Evolutionary conservation across 768 basidiomycete species (phyloP).

Genomic region (Tulasnella sp.): DNA sequence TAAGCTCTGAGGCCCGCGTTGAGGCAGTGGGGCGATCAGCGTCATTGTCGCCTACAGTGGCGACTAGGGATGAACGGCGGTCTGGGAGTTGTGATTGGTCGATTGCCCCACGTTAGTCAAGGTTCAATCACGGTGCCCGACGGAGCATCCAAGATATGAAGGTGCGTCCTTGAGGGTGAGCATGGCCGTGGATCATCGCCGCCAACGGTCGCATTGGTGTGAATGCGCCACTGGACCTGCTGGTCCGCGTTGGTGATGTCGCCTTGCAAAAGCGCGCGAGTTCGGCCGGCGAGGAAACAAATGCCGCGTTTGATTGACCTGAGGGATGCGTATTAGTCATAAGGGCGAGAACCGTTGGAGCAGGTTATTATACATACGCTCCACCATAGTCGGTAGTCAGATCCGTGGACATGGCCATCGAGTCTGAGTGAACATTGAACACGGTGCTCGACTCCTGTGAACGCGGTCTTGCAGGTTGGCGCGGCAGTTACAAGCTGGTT

Average conservation of each 20-base stretch:
- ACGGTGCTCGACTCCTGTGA: no score
- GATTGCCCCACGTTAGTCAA: no score
- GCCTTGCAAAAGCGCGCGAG: conserved; percentile 89
- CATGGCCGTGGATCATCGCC: conserved; percentile 69
- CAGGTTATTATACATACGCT: conserved; percentile 32
- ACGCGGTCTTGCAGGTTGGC: conserved; percentile 61
- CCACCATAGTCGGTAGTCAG: conserved; percentile 68
- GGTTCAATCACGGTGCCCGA: conserved; percentile 58
- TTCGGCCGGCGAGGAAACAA: conserved; percentile 73
- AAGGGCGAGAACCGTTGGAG: conserved; percentile 34
- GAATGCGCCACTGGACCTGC: conserved; percentile 82
- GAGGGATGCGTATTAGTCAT: conserved; percentile 41
- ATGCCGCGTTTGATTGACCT: no score
- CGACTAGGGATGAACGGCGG: no score
- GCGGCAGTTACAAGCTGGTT: conserved; percentile 78
- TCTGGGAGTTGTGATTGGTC: no score
- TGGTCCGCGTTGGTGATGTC: conserved; percentile 61
- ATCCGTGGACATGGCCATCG: conserved; percentile 78
- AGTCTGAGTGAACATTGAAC: conserved; percentile 57
- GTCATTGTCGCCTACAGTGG: no score
- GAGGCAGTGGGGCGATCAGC: no score
- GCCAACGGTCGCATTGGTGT: conserved; percentile 85
- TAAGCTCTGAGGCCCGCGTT: no score
- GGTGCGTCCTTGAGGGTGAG: conserved; percentile 61
- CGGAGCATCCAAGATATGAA: conserved; percentile 64